Conservation (phyloP, 2,329 filamentous ascomycete genomes). For the Paracoccidioides brasiliensis region DNA sequence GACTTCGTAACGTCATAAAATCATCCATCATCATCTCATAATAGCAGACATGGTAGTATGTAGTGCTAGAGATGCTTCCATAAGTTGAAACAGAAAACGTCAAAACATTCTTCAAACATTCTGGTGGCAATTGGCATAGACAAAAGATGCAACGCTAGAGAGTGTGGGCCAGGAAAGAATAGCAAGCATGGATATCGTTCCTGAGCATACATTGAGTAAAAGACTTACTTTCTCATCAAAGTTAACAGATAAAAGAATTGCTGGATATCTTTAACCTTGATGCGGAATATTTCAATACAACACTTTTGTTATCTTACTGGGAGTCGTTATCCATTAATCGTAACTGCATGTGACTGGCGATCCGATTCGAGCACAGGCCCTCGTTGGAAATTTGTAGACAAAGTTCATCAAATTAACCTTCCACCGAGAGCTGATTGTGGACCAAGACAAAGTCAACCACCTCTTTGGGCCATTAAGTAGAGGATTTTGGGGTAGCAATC, state of each 20-base stretch:
- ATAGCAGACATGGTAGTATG: slow-evolving; percentile 1
- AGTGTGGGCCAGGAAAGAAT: background rate
- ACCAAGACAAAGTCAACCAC: background rate
- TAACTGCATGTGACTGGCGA: background rate
- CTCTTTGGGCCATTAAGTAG: slow-evolving; percentile 11
- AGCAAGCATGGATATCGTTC: background rate
- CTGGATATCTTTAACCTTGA: background rate
- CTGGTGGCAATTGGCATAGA: background rate
- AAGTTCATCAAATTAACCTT: background rate
- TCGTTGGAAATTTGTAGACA: background rate
- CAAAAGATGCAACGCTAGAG: slow-evolving; percentile 1
- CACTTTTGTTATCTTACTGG: background rate
- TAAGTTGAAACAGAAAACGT: background rate
- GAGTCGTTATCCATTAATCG: slow-evolving; percentile 2
- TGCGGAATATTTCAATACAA: background rate
- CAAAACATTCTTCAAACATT: background rate
- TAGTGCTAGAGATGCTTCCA: background rate
- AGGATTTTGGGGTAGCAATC: slow-evolving; percentile 24
- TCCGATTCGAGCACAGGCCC: background rate
- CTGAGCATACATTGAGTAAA: background rate
- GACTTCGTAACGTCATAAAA: slow-evolving; percentile 1
- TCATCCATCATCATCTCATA: slow-evolving; percentile 1
- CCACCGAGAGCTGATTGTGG: background rate
- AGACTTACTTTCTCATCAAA: background rate
- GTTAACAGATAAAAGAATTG: background rate